phyloP scores from a whole-genome alignment of 148 eudicot genomes.

The Fagopyrum esculentum region DNA sequence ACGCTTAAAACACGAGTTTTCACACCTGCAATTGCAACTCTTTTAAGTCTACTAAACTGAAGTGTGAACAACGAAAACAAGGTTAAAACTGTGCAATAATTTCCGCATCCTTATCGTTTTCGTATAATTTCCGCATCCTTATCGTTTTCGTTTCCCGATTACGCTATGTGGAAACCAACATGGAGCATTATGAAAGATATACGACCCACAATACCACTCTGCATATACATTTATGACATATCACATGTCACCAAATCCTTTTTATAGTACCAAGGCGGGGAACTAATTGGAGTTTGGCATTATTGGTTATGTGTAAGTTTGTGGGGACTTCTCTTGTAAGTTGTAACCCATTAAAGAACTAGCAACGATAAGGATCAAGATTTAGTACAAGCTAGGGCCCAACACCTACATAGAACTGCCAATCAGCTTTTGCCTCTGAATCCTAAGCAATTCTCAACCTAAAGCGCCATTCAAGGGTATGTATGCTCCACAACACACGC shows the following conservation, averaged over 20 bases:
- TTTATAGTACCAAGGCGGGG: not conserved
- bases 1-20: not conserved
- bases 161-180: not conserved
- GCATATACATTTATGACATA: not conserved
- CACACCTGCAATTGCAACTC: not conserved
- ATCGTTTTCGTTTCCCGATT: too few species aligned
- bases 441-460: not conserved
- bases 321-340: not conserved
- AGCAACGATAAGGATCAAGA: not conserved
- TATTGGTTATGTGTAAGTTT: not conserved
- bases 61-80: too few species aligned
- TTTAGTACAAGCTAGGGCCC: not conserved
- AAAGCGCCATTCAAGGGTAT: not conserved
- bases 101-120: too few species aligned
- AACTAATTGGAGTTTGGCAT: not conserved
- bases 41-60: not conserved
- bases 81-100: too few species aligned
- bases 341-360: not conserved
- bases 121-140: too few species aligned
- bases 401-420: not conserved
- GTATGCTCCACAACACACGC: not conserved
- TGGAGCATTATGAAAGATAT: not conserved
- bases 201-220: not conserved
- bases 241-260: not conserved
- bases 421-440: not conserved